Evolutionary conservation across 2,329 filamentous ascomycete species (phyloP).

Genomic region (Annulohypoxylon truncatum): DNA sequence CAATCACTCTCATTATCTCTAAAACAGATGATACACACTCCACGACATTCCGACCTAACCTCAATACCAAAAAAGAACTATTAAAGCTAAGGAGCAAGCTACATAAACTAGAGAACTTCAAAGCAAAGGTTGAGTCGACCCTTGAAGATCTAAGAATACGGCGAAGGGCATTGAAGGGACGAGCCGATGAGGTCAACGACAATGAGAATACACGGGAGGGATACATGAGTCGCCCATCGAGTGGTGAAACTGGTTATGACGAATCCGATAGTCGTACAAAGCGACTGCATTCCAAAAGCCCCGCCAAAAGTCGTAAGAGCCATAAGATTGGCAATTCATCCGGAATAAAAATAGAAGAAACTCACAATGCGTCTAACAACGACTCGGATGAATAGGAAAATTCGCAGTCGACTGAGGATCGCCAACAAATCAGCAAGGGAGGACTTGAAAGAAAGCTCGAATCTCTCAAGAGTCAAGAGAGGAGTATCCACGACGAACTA

Average conservation of each 20-base stretch:
- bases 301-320: conserved; percentile 1
- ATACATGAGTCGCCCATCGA: conserved; percentile 49
- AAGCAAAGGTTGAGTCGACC: not conserved
- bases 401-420: conserved; percentile 38
- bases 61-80: conserved; percentile 53
- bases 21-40: conserved; percentile 61
- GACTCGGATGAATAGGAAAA: conserved; percentile 46
- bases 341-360: conserved; percentile 32
- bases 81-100: conserved; percentile 51
- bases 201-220: conserved; percentile 45
- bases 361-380: conserved; percentile 47
- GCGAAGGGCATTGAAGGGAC: conserved; percentile 40
- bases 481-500: conserved; percentile 47
- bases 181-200: conserved; percentile 59
- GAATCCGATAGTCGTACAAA: conserved; percentile 53
- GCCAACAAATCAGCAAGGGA: conserved; percentile 54
- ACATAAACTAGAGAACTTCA: conserved; percentile 39
- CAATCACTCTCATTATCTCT: conserved; percentile 63
- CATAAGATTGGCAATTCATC: conserved; percentile 25
- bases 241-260: conserved; percentile 53
- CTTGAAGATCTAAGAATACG: conserved; percentile 49
- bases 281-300: conserved; percentile 51
- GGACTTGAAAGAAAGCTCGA: conserved; percentile 54
- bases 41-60: conserved; percentile 51
- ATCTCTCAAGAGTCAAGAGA: conserved; percentile 50